Conservation (phyloP, 352 stramenopile genomes). For the Pythium myriotylum region DNA sequence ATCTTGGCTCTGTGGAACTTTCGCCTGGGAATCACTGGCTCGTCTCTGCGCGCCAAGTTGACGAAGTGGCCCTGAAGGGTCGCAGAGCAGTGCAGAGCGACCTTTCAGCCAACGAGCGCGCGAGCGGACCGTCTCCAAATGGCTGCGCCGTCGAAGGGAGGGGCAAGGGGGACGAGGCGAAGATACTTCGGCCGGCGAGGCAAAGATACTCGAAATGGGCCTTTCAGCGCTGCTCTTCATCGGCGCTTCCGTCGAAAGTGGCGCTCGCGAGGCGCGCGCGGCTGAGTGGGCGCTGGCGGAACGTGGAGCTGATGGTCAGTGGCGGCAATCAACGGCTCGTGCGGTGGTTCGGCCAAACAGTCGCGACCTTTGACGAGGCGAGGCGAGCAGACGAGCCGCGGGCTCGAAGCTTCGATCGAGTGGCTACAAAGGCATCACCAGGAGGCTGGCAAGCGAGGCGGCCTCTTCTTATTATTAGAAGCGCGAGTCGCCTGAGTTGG, state of each 20-base stretch:
- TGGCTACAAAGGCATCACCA: not conserved
- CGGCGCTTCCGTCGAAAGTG: not conserved
- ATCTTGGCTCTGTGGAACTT: not conserved
- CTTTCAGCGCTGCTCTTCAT: not conserved
- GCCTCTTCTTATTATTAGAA: too few species aligned
- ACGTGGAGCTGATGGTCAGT: not conserved
- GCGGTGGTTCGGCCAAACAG: not conserved
- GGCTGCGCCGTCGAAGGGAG: not conserved
- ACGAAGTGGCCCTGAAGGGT: slow-evolving; percentile 8
- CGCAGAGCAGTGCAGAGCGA: slow-evolving; percentile 1
- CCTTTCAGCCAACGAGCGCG: not conserved
- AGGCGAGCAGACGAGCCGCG: not conserved
- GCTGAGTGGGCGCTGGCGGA: too few species aligned
- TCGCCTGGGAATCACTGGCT: not conserved
- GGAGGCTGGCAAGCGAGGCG: too few species aligned
- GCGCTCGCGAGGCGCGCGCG: not conserved
- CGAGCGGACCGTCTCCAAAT: not conserved
- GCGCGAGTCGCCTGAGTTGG: too few species aligned
- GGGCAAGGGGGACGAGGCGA: too few species aligned
- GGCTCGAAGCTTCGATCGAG: not conserved
- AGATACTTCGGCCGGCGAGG: too few species aligned
- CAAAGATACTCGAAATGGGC: not conserved
- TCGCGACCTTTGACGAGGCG: not conserved
- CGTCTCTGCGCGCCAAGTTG: slow-evolving; percentile 11
- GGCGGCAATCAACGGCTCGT: slow-evolving; percentile 1